These are phyloP conservation scores for Zymoseptoria crescenta DNA, from an alignment of 2,329 filamentous ascomycete species.

Conservation along the genomic window DNA sequence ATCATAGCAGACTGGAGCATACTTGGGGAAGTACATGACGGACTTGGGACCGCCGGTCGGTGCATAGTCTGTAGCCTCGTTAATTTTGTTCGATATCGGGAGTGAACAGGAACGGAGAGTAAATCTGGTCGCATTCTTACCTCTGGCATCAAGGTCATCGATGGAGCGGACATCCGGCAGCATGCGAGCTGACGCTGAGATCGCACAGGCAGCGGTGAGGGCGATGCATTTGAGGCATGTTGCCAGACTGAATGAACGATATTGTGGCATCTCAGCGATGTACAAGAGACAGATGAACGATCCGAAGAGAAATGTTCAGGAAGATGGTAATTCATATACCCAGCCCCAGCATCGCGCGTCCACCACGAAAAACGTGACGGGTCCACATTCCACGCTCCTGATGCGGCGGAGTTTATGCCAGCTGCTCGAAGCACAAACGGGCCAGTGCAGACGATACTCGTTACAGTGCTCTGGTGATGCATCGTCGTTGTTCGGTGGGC, in stretches of 20 bases:
- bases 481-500: not conserved
- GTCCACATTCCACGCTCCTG: not conserved
- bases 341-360: not conserved
- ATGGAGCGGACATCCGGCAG: no score
- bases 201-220: not conserved
- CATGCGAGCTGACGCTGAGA: not conserved
- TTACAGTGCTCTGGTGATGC: not conserved
- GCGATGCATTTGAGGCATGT: not conserved
- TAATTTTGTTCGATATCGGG: not conserved
- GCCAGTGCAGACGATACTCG: not conserved
- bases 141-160: not conserved
- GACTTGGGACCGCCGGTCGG: conserved; percentile 8
- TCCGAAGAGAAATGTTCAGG: not conserved
- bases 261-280: not conserved
- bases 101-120: not conserved
- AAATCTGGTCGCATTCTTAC: not conserved
- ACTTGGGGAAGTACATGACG: conserved; percentile 16
- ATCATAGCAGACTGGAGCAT: not conserved
- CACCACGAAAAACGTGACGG: not conserved
- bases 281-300: not conserved
- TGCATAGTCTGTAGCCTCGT: not conserved
- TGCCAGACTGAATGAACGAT: not conserved
- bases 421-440: not conserved
- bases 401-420: not conserved
- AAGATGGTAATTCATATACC: not conserved